Evolutionary conservation across 352 stramenopile genomes (phyloP), one percentile per base, ranked within the genome.

Genomic region (Globisporangium carolinianum): DNA sequence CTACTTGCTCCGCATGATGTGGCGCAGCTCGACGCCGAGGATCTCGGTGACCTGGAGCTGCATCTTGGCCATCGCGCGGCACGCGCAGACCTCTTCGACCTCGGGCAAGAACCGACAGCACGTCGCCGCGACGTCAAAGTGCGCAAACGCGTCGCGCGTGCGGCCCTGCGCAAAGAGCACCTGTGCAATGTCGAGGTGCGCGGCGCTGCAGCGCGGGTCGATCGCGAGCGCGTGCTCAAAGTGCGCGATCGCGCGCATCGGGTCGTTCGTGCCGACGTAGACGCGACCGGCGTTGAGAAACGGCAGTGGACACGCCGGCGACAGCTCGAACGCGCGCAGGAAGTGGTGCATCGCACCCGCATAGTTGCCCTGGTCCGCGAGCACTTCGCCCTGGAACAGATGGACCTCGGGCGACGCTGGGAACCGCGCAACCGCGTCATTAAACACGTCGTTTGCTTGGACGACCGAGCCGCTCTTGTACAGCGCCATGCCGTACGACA

Each of bases 401-500:
- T 89, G 82, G 49, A 92, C 76, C 60, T 94, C 84, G 9, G 80
- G 70, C 24, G 80, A 91, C 45, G 76, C 63, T 1, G 83, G 80
- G 52, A 94, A 94, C 32, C 64, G 65, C 42, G 65, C 76, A 11
- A 72, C 72, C 1, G 84, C 84, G 37, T 88, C 77, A 3, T 86
- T 65, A 36, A 94, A 94, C 51, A 92, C 76, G 53, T 94, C 84
- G 57, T 87, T 83, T 10, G 82, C 80, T 64, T 94, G 84, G 60
- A 86, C 91, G 17, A 80, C 72, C 0, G 83, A 94, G 3, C 84
- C 83, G 45, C 80, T 89, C 58, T 91, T 92, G 69, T 92, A 94
- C 12, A 94, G 72, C 53, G 84, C 84, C 83, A 92, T 94, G 47
- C 79, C 84, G 65, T 92, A 94, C 17, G 81, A 86, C 10, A 94